phyloP scores from a whole-genome alignment of 768 basidiomycete species.

The Suillus alpinus region DNA sequence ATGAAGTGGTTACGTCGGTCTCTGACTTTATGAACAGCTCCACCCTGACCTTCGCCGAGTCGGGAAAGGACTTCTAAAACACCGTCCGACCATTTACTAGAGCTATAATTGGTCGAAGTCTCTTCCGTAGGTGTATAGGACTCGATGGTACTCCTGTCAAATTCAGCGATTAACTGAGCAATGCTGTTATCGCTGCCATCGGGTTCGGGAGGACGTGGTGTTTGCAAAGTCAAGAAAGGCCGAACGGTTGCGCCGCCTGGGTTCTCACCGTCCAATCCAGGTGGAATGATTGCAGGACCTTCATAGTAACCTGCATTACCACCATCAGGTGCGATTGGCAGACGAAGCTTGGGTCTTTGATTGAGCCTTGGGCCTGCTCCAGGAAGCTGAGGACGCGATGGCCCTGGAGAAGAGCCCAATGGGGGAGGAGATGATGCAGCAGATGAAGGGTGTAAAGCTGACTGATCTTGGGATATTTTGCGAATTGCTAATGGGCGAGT shows the following conservation, averaged over 20 bases:
- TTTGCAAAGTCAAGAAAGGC: conserved; percentile 33
- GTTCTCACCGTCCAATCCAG: conserved; percentile 34
- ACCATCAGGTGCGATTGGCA: conserved; percentile 28
- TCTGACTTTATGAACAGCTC: conserved; percentile 91
- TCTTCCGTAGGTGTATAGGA: conserved; percentile 35
- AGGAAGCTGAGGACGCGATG: conserved; percentile 30
- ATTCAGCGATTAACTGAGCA: conserved; percentile 33
- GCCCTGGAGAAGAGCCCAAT: conserved; percentile 28
- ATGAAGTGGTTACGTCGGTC: conserved; percentile 76
- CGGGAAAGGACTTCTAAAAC: conserved; percentile 72
- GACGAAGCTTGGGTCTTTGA: conserved; percentile 33
- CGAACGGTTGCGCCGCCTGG: conserved; percentile 42
- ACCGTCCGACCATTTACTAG: conserved; percentile 59
- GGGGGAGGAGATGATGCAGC: conserved; percentile 22
- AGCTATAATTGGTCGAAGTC: conserved; percentile 20
- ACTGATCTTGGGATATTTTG: conserved; percentile 30
- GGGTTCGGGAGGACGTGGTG: conserved; percentile 28
- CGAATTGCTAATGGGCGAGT: conserved; percentile 41
- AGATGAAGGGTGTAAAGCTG: conserved; percentile 27
- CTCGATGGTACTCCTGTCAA: conserved; percentile 29
- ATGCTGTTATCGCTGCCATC: conserved; percentile 33
- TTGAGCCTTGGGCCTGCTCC: conserved; percentile 27
- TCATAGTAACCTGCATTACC: conserved; percentile 29
- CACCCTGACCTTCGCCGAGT: conserved; percentile 93
- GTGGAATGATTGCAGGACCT: conserved; percentile 31